Conservation (phyloP, 2,329 filamentous ascomycete species). For the Colletotrichum sp. region DNA sequence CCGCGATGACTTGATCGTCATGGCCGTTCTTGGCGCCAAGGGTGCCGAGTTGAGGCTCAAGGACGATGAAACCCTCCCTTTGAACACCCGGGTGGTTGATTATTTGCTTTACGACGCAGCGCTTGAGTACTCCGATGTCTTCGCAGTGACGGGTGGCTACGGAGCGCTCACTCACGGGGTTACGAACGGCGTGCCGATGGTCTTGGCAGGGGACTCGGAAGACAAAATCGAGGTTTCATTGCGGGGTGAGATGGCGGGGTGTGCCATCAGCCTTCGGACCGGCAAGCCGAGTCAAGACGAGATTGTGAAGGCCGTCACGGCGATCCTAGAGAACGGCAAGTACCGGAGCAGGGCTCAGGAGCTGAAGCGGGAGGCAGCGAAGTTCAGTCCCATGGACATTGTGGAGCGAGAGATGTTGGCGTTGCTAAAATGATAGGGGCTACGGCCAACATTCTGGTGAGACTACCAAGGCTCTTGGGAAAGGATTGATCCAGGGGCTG, state of each 20-base stretch:
- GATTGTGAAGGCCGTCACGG: constrained; percentile 32
- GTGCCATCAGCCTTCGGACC: constrained; percentile 48
- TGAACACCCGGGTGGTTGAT: constrained; percentile 47
- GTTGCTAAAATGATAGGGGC: not conserved
- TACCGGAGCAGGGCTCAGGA: constrained; percentile 33
- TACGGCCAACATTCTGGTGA: not conserved
- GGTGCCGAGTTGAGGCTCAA: constrained; percentile 20
- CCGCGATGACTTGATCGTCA: constrained; percentile 39
- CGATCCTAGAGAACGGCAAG: constrained; percentile 29
- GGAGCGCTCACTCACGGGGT: constrained; percentile 50
- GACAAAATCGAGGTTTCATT: constrained; percentile 43
- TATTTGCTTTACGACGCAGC: constrained; percentile 53
- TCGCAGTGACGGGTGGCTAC: constrained; percentile 55
- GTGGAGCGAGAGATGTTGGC: not conserved
- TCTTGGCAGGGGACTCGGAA: constrained; percentile 45
- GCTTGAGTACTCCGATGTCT: constrained; percentile 46
- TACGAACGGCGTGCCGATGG: constrained; percentile 50
- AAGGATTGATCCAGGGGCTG: not conserved
- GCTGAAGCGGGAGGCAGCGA: constrained; percentile 12
- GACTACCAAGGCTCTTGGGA: not conserved
- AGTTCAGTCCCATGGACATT: not conserved
- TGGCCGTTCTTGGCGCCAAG: constrained; percentile 32
- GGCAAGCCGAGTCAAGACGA: constrained; percentile 31
- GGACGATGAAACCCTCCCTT: constrained; percentile 17
- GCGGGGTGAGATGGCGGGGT: constrained; percentile 45